Evolutionary conservation across 2,329 filamentous ascomycete genomes (phyloP).

Genomic region (Bipolaris zeicola): DNA sequence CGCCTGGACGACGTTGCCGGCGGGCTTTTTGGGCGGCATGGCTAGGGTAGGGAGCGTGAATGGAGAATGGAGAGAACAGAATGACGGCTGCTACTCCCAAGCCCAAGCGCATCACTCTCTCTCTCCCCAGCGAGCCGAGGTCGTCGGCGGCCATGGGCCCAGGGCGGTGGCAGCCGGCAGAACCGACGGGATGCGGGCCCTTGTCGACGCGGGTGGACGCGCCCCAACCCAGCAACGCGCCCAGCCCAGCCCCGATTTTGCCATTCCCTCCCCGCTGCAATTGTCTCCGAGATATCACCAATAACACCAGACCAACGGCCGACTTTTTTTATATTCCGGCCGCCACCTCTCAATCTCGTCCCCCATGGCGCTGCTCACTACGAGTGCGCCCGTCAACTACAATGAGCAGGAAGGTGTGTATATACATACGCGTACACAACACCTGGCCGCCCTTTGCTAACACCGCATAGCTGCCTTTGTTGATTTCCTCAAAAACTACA

Average conservation of each 20-base stretch:
- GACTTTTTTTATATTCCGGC: conserved; percentile 2
- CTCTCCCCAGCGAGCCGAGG: conserved; percentile 33
- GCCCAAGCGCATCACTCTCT: conserved; percentile 11
- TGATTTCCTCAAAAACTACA: conserved; percentile 86
- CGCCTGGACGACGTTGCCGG: conserved; percentile 65
- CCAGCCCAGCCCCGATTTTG: conserved; percentile 35
- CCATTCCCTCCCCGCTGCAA: conserved; percentile 27
- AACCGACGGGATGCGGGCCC: background rate
- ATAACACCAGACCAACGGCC: conserved; percentile 12
- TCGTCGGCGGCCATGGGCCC: conserved; percentile 30
- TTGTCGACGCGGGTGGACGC: conserved; percentile 34
- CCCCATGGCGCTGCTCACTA: conserved; percentile 84
- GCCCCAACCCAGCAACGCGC: conserved; percentile 32
- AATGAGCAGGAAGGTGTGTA: conserved; percentile 77
- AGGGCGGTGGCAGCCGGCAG: conserved; percentile 33
- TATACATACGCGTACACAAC: conserved; percentile 17
- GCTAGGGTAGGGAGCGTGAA: background rate
- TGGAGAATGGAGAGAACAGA: conserved; percentile 6
- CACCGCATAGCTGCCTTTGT: conserved; percentile 73
- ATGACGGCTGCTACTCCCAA: conserved; percentile 4
- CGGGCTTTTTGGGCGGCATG: conserved; percentile 54
- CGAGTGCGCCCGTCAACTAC: conserved; percentile 83
- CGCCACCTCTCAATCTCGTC: conserved; percentile 11
- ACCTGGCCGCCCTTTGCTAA: conserved; percentile 34
- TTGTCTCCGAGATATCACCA: conserved; percentile 9